A percentile compares a stretch with the other conserved stretches of the same genome.
Conservation (phyloP, 2,329 filamentous ascomycete species). For the Lasiodiplodia sp. region DNA sequence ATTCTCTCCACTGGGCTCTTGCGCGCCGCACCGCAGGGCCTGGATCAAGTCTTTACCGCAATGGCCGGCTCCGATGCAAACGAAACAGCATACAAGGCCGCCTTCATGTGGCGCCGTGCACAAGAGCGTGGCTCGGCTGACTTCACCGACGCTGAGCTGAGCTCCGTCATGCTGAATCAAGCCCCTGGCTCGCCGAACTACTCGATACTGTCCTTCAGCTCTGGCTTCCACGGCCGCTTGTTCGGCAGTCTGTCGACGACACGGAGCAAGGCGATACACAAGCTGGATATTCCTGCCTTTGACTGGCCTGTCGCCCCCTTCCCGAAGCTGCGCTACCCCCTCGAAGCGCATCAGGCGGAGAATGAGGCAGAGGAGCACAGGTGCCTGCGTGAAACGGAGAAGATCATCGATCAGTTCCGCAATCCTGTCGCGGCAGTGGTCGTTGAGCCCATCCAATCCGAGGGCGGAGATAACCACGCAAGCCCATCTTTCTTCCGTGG, state of each 20-base stretch:
- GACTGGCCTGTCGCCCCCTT: slow-evolving; percentile 94
- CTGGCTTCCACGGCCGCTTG: slow-evolving; percentile 87
- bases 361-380: slow-evolving; percentile 81
- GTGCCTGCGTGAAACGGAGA: slow-evolving; percentile 82
- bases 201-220: slow-evolving; percentile 88
- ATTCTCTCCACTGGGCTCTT: slow-evolving; percentile 82
- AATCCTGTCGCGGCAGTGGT: slow-evolving; percentile 81
- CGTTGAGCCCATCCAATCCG: slow-evolving; percentile 90
- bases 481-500: slow-evolving; percentile 86
- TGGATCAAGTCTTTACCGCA: slow-evolving; percentile 89
- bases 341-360: slow-evolving; percentile 78
- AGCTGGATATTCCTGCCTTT: slow-evolving; percentile 92
- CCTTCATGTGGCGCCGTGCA: slow-evolving; percentile 90
- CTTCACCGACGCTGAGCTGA: slow-evolving; percentile 79
- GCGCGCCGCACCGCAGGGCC: slow-evolving; percentile 79
- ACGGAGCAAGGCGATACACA: slow-evolving; percentile 92
- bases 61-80: slow-evolving; percentile 92
- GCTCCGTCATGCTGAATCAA: slow-evolving; percentile 80
- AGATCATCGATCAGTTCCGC: slow-evolving; percentile 79
- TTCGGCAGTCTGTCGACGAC: slow-evolving; percentile 89
- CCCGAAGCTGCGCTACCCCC: slow-evolving; percentile 83
- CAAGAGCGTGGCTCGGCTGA: slow-evolving; percentile 80
- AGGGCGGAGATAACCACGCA: slow-evolving; percentile 94
- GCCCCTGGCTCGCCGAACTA: slow-evolving; percentile 78
- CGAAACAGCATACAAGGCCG: slow-evolving; percentile 93